A percentile compares a stretch with the other conserved stretches of the same genome.
Evolutionary conservation across 495 filamentous ascomycete genomes (phyloP).

Genomic region (Cryomyces minteri): DNA sequence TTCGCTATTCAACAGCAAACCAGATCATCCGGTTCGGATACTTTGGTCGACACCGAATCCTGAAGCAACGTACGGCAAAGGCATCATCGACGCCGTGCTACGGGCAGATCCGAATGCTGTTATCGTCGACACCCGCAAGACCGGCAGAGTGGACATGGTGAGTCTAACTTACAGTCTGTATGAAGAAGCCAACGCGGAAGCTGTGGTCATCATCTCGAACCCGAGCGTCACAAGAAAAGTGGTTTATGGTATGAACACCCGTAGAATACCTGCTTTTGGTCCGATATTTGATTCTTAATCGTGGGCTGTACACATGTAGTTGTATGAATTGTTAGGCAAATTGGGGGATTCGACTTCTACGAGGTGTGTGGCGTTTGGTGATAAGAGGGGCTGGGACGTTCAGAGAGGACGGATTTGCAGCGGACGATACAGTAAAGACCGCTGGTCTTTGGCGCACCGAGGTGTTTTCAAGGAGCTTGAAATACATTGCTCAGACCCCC

Average conservation of each 20-base stretch:
- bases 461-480: no score
- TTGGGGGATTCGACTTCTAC: no score
- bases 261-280: slow-evolving; percentile 54
- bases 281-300: slow-evolving; percentile 64
- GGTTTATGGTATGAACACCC: slow-evolving; percentile 52
- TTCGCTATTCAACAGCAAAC: slow-evolving; percentile 26
- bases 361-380: no score
- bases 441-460: no score
- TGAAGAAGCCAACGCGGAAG: slow-evolving; percentile 43
- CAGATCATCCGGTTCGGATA: slow-evolving; percentile 29
- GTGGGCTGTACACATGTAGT: no score
- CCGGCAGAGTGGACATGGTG: slow-evolving; percentile 33
- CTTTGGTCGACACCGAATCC: slow-evolving; percentile 41
- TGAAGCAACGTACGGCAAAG: slow-evolving; percentile 31
- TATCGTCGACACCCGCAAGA: slow-evolving; percentile 32
- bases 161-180: slow-evolving; percentile 37
- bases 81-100: slow-evolving; percentile 30
- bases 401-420: no score
- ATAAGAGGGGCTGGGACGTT: no score
- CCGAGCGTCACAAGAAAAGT: slow-evolving; percentile 50
- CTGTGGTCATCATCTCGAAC: slow-evolving; percentile 62
- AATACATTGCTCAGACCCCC: no score
- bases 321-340: no score
- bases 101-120: slow-evolving; percentile 33
- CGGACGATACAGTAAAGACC: no score